Percentiles rank a stretch among this genome's conserved stretches.
Conservation (phyloP, 1,139 yeast species). For the Blastobotrys proliferans region DNA sequence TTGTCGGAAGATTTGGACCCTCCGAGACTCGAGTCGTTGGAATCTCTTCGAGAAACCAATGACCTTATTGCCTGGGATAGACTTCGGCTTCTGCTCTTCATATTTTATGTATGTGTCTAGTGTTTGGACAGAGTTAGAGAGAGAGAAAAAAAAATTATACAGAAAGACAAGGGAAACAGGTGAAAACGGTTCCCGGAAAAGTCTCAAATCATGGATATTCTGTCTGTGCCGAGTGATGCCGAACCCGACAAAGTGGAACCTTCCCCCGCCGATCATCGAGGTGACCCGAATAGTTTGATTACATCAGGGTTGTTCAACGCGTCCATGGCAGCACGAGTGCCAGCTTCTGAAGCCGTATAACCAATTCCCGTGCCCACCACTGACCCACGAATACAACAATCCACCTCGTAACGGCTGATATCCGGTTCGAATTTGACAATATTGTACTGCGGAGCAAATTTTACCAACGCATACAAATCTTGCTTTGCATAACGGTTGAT, state of each 20-base stretch:
- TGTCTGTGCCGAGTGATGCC: too few species aligned
- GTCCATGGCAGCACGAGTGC: constrained; percentile 9
- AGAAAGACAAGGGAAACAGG: neutral
- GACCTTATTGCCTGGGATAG: constrained; percentile 5
- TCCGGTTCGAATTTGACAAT: constrained; percentile 4
- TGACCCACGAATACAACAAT: constrained; percentile 12
- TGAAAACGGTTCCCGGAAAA: too few species aligned
- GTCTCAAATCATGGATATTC: too few species aligned
- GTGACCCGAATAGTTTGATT: neutral
- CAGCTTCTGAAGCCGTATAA: constrained; percentile 5
- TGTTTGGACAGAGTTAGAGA: neutral
- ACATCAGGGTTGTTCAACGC: constrained; percentile 12
- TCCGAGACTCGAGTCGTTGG: too few species aligned
- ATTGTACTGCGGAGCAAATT: constrained; percentile 12
- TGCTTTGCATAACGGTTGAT: constrained; percentile 10
- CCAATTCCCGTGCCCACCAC: constrained; percentile 11
- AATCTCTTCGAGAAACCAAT: too few species aligned
- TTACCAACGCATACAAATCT: constrained; percentile 9
- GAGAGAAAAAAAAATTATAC: neutral
- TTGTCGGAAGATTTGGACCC: too few species aligned
- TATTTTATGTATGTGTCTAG: too few species aligned
- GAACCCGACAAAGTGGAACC: neutral
- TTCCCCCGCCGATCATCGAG: neutral
- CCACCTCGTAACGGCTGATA: constrained; percentile 3
- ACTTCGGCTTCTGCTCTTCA: neutral